Percentiles rank a stretch among this genome's conserved stretches.
Conservation (phyloP, 2,329 filamentous ascomycete species). For the Septoria petroselini region DNA sequence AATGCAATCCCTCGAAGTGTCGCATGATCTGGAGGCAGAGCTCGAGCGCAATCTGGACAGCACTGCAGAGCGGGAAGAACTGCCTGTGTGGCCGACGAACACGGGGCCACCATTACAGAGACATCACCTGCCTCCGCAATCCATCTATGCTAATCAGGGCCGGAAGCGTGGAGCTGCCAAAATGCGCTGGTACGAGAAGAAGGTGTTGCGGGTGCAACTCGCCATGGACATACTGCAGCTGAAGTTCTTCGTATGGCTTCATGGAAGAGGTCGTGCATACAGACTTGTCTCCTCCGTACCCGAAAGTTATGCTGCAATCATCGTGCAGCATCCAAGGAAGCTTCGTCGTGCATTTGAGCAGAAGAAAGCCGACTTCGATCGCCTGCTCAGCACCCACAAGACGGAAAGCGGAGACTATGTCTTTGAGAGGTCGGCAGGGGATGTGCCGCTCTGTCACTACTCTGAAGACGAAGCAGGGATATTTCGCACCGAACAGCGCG, state of each 20-base stretch:
- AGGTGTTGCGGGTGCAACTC: constrained; percentile 43
- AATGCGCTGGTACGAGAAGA: constrained; percentile 42
- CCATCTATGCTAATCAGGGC: constrained; percentile 43
- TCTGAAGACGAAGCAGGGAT: constrained; percentile 41
- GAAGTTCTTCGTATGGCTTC: constrained; percentile 34
- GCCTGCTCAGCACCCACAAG: neutral
- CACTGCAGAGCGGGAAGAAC: constrained; percentile 7
- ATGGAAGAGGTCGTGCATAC: constrained; percentile 17
- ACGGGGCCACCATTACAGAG: constrained; percentile 35
- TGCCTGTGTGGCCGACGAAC: constrained; percentile 40
- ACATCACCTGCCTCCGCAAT: constrained; percentile 43
- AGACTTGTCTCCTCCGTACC: constrained; percentile 29
- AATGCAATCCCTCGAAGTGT: neutral
- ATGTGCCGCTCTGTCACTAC: constrained; percentile 34
- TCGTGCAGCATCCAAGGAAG: constrained; percentile 7
- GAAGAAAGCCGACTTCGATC: constrained; percentile 13
- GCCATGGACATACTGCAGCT: constrained; percentile 43
- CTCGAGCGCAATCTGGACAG: constrained; percentile 25
- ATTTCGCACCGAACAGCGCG: constrained; percentile 30
- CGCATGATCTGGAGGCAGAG: constrained; percentile 21
- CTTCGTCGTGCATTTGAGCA: constrained; percentile 4
- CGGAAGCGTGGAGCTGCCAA: constrained; percentile 35
- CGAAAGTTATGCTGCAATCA: constrained; percentile 23
- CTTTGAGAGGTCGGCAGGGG: constrained; percentile 9
- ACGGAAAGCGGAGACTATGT: neutral